phyloP scores from a whole-genome alignment of 495 filamentous ascomycete species.

The Lepraria neglecta region DNA sequence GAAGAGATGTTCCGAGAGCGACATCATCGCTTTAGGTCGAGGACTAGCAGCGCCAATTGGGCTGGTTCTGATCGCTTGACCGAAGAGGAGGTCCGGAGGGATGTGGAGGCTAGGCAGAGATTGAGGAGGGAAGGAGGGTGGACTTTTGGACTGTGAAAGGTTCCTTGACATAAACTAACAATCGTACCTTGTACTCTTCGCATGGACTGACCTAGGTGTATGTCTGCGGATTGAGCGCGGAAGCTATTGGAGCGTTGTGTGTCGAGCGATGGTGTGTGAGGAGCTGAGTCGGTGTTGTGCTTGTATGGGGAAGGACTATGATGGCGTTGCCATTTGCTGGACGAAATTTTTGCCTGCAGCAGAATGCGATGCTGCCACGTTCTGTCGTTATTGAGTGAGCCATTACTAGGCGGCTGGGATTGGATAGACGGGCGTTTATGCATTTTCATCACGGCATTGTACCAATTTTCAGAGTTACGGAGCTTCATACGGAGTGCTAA shows the following conservation, averaged over 20 bases:
- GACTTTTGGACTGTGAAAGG: conserved; percentile 50
- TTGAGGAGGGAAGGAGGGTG: conserved; percentile 80
- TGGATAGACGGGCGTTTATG: no score
- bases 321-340: no score
- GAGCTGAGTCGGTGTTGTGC: no score
- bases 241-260: neutral
- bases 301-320: no score
- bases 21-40: conserved; percentile 73
- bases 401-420: no score
- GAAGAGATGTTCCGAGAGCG: conserved; percentile 92
- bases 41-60: conserved; percentile 95
- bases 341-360: no score
- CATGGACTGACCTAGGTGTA: conserved; percentile 10
- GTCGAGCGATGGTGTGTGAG: neutral
- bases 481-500: no score
- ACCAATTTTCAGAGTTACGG: no score
- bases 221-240: conserved; percentile 5
- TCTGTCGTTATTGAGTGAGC: no score
- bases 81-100: conserved; percentile 75
- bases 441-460: no score
- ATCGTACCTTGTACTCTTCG: neutral
- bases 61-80: conserved; percentile 76
- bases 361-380: no score
- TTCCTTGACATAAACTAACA: neutral
- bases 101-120: conserved; percentile 72